Evolutionary conservation across 116 monocot genomes (phyloP).

Genomic region (Trichopus zeylanicus): DNA sequence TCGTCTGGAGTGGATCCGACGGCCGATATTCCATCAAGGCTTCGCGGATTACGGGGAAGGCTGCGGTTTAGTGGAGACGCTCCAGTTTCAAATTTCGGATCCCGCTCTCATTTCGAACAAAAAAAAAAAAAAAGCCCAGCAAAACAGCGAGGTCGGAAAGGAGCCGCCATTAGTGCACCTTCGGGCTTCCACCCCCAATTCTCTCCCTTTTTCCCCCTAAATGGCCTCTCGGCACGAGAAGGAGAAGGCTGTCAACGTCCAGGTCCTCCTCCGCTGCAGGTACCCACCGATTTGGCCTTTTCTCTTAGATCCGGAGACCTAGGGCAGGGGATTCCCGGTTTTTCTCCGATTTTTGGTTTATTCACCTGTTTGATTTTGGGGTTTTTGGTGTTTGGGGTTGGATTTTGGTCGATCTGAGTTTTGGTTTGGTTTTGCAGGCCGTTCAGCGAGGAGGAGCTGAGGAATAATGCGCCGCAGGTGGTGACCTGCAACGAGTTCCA

Average conservation of each 20-base stretch:
- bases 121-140: neutral
- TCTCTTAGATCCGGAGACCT: conserved; percentile 1
- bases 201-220: neutral
- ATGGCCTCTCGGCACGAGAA: conserved; percentile 74
- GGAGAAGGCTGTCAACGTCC: conserved; percentile 96
- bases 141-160: neutral
- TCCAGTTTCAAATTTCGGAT: neutral
- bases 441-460: conserved; percentile 79
- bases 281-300: conserved; percentile 10
- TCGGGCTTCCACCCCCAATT: neutral
- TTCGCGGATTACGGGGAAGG: too few species aligned
- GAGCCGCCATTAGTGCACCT: conserved; percentile 4
- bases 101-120: conserved; percentile 6
- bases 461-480: conserved; percentile 82
- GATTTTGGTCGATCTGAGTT: conserved; percentile 1
- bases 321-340: neutral
- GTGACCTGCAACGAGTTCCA: conserved; percentile 84
- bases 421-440: conserved; percentile 36
- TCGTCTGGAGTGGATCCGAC: too few species aligned
- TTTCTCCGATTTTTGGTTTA: neutral
- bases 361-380: neutral
- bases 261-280: conserved; percentile 99
- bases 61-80: too few species aligned
- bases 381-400: neutral
- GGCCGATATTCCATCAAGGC: neutral